phyloP scores from a whole-genome alignment of 176 grass and related monocot species.

The Eleusine coracana region DNA sequence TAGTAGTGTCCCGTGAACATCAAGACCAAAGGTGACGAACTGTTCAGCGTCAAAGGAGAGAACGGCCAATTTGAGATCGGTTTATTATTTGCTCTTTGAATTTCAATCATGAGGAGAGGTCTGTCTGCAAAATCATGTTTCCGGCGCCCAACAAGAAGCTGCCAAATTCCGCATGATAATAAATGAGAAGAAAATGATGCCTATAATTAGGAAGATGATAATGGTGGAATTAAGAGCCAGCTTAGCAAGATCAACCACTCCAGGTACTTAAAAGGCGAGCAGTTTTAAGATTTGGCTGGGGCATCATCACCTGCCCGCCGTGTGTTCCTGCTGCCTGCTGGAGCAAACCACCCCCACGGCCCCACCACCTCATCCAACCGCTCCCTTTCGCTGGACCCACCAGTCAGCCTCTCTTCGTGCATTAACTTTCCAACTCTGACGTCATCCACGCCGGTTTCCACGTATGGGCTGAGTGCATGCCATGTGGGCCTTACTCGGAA shows the following conservation, averaged over 20 bases:
- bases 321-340: too few relatives aligned
- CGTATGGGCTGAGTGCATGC: constrained; percentile 8
- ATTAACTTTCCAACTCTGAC: not conserved
- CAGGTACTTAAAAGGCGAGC: not conserved
- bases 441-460: constrained; percentile 4
- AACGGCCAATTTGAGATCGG: not conserved
- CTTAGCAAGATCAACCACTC: constrained; percentile 22
- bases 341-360: constrained; percentile 34
- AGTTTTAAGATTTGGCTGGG: not conserved
- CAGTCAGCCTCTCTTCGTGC: accelerated
- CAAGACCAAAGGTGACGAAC: not conserved
- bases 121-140: too few relatives aligned
- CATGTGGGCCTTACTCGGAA: constrained; percentile 32
- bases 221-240: constrained; percentile 18
- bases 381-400: too few relatives aligned
- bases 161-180: too few relatives aligned
- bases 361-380: too few relatives aligned
- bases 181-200: not conserved
- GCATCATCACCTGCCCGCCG: too few relatives aligned
- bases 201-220: constrained; percentile 12
- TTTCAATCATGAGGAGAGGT: not conserved
- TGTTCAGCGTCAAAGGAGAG: not conserved
- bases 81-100: not conserved
- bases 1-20: not conserved
- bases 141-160: too few relatives aligned